Conservation (phyloP, 768 basidiomycete genomes). For the Auricularia cornea region DNA sequence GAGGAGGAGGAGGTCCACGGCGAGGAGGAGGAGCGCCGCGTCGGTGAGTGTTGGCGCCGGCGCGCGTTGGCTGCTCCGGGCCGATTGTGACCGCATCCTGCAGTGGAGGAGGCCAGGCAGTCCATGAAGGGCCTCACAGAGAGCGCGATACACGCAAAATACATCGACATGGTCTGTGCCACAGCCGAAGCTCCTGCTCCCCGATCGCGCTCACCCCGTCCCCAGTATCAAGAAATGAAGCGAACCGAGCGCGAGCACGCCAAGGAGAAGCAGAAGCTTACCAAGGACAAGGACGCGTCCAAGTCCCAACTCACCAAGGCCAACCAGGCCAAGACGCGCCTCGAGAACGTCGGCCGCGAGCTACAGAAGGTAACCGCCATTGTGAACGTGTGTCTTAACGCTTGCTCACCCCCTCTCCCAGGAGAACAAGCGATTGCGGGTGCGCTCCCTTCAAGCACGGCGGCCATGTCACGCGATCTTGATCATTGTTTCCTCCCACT, state of each 20-base stretch:
- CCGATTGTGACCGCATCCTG: slow-evolving; percentile 3
- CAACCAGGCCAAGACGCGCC: slow-evolving; percentile 81
- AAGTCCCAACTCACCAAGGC: slow-evolving; percentile 81
- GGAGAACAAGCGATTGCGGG: slow-evolving; percentile 86
- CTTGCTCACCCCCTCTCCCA: slow-evolving; percentile 22
- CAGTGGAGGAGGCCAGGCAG: slow-evolving; percentile 84
- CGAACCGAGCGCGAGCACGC: slow-evolving; percentile 80
- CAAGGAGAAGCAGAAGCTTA: slow-evolving; percentile 85
- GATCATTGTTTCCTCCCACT: slow-evolving; percentile 14
- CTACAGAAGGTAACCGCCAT: slow-evolving; percentile 62
- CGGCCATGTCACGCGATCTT: slow-evolving; percentile 3
- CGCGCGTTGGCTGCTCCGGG: slow-evolving; percentile 1
- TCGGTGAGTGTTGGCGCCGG: slow-evolving; percentile 39
- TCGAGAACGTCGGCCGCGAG: slow-evolving; percentile 84
- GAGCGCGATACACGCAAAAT: slow-evolving; percentile 76
- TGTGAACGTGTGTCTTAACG: not conserved
- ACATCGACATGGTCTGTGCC: slow-evolving; percentile 71
- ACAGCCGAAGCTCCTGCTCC: slow-evolving; percentile 11
- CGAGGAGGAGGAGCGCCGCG: slow-evolving; percentile 77
- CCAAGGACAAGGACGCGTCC: slow-evolving; percentile 86
- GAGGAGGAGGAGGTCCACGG: slow-evolving; percentile 83
- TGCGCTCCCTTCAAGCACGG: slow-evolving; percentile 26
- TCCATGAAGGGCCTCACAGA: slow-evolving; percentile 77
- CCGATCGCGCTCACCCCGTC: slow-evolving; percentile 14
- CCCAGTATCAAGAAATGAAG: slow-evolving; percentile 81